Evolutionary conservation across 2,329 filamentous ascomycete species (phyloP).

Genomic region (Fusarium guadeloupense): DNA sequence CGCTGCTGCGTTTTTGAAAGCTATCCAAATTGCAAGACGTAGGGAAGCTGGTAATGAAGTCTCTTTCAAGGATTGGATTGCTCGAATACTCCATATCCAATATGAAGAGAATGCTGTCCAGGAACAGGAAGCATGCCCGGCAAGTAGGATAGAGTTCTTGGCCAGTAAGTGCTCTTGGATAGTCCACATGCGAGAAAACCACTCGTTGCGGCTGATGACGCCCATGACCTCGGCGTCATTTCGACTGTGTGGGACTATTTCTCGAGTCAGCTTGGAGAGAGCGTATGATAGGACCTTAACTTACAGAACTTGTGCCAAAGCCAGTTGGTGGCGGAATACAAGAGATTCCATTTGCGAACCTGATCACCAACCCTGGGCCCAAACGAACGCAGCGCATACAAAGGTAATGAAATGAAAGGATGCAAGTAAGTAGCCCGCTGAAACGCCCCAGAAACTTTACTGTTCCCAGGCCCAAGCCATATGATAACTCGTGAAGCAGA

Average conservation of each 20-base stretch:
- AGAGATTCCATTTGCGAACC: slow-evolving; percentile 26
- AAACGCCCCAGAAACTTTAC: slow-evolving; percentile 17
- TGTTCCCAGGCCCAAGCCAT: slow-evolving; percentile 34
- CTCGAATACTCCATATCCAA: slow-evolving; percentile 27
- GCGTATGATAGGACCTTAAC: neutral
- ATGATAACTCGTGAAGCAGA: slow-evolving; percentile 36
- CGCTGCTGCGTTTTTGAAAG: slow-evolving; percentile 21
- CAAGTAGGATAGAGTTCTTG: slow-evolving; percentile 11
- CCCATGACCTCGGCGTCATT: slow-evolving; percentile 21
- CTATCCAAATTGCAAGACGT: slow-evolving; percentile 21
- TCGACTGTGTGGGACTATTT: slow-evolving; percentile 1
- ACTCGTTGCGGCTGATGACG: slow-evolving; percentile 24
- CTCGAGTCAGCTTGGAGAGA: neutral
- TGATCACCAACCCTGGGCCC: slow-evolving; percentile 23
- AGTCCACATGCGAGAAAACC: slow-evolving; percentile 36
- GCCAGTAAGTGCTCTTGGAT: slow-evolving; percentile 30
- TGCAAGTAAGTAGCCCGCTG: slow-evolving; percentile 48
- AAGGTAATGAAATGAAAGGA: slow-evolving; percentile 22
- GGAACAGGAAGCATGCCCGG: slow-evolving; percentile 14
- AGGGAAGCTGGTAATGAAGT: slow-evolving; percentile 12
- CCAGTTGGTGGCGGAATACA: slow-evolving; percentile 20
- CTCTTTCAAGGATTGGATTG: slow-evolving; percentile 12
- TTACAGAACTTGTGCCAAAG: slow-evolving; percentile 19
- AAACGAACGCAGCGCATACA: slow-evolving; percentile 19
- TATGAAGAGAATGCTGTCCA: slow-evolving; percentile 28